Evolutionary conservation across 2,329 filamentous ascomycete species (phyloP).

Genomic region (Chrysosporium queenslandicum): DNA sequence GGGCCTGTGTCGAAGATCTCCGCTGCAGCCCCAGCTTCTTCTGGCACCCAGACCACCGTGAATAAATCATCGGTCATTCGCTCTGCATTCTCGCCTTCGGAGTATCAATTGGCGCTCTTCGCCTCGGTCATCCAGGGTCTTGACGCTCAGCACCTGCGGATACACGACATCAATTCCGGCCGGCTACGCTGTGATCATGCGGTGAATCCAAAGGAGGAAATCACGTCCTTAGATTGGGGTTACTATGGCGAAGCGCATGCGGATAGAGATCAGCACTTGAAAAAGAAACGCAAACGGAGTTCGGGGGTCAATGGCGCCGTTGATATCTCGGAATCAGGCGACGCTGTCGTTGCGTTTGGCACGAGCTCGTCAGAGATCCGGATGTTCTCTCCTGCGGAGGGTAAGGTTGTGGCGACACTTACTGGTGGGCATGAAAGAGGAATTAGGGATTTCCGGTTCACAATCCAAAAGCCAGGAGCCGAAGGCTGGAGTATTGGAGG

Average conservation of each 20-base stretch:
- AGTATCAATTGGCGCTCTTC: conserved; percentile 44
- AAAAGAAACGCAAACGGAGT: conserved; percentile 44
- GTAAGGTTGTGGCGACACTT: conserved; percentile 38
- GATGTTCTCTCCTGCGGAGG: conserved; percentile 42
- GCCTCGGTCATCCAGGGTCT: conserved; percentile 46
- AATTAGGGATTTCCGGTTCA: conserved; percentile 44
- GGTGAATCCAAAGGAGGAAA: conserved; percentile 37
- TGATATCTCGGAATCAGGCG: conserved; percentile 28
- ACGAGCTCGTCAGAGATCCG: conserved; percentile 41
- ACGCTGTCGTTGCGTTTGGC: conserved; percentile 42
- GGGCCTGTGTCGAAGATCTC: conserved; percentile 37
- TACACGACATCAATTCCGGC: conserved; percentile 43
- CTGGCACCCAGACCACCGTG: conserved; percentile 29
- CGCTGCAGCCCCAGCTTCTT: conserved; percentile 31
- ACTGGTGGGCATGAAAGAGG: conserved; percentile 40
- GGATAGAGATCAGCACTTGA: conserved; percentile 32
- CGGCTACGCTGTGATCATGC: conserved; percentile 43
- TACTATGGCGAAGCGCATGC: conserved; percentile 31
- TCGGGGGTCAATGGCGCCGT: conserved; percentile 33
- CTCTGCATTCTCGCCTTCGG: conserved; percentile 43
- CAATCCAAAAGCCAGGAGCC: conserved; percentile 28
- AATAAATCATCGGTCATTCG: conserved; percentile 41
- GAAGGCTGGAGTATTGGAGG: conserved; percentile 47
- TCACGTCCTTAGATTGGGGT: conserved; percentile 45
- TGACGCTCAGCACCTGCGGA: conserved; percentile 43